A percentile compares a stretch with the other conserved stretches of the same genome.
Conservation (phyloP, 495 filamentous ascomycete genomes). For the Penicillium herquei region DNA sequence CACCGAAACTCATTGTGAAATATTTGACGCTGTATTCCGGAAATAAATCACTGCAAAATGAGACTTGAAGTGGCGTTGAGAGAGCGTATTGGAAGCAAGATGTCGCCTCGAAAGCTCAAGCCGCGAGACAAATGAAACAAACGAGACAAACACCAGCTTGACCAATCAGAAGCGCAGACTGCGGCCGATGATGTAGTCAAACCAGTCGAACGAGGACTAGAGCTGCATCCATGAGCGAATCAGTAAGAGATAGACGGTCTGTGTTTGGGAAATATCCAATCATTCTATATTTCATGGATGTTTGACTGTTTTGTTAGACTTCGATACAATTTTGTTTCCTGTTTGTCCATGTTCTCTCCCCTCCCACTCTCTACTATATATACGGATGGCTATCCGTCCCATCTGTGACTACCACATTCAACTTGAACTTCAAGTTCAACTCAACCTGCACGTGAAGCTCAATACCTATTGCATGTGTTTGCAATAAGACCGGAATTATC, state of each 20-base stretch:
- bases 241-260: neutral
- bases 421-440: too few species aligned
- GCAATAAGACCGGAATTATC: too few species aligned
- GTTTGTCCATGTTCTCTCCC: too few species aligned
- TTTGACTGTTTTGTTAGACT: neutral
- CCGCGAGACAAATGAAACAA: constrained; percentile 38
- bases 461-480: too few species aligned
- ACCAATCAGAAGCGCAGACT: constrained; percentile 19
- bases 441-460: too few species aligned
- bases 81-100: neutral
- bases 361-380: too few species aligned
- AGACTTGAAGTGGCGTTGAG: neutral
- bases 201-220: constrained; percentile 2
- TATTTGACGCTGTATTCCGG: neutral
- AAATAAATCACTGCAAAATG: neutral
- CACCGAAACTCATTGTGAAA: constrained; percentile 64
- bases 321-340: neutral
- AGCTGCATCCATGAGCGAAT: constrained; percentile 1
- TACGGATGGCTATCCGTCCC: too few species aligned
- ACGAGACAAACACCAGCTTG: constrained; percentile 29
- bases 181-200: constrained; percentile 21
- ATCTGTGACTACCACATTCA: too few species aligned
- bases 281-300: neutral
- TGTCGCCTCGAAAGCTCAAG: constrained; percentile 3
- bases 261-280: neutral